A percentile compares a stretch with the other conserved stretches of the same genome.
Evolutionary conservation across 768 basidiomycete species (phyloP).

Genomic region (Solioccasus polychromus): DNA sequence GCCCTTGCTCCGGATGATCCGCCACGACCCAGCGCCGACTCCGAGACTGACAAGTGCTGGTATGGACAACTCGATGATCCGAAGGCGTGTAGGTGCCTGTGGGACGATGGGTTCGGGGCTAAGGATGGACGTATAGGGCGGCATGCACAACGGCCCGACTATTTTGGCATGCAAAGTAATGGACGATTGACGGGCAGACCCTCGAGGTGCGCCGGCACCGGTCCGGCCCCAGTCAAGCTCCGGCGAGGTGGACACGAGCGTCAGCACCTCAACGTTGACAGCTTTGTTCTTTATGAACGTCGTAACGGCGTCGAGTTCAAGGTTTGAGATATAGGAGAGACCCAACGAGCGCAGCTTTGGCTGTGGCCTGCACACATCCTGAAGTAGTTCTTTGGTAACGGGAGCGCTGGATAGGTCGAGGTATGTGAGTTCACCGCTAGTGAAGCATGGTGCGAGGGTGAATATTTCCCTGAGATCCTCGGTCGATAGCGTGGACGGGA

Average conservation of each 20-base stretch:
- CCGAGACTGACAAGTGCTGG: conserved; percentile 70
- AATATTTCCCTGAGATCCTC: conserved; percentile 69
- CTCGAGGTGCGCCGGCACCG: conserved; percentile 30
- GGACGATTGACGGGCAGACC: conserved; percentile 66
- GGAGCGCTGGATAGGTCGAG: conserved; percentile 88
- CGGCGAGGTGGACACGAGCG: conserved; percentile 72
- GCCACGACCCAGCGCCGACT: conserved; percentile 81
- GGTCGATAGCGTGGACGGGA: conserved; percentile 64
- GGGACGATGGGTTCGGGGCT: conserved; percentile 28
- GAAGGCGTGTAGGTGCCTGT: conserved; percentile 63
- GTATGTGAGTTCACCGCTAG: conserved; percentile 70
- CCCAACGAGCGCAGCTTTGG: conserved; percentile 83
- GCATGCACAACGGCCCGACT: conserved; percentile 75
- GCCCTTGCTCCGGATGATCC: conserved; percentile 87
- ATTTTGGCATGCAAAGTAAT: conserved; percentile 73
- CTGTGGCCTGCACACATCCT: conserved; percentile 55
- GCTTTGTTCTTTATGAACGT: conserved; percentile 69
- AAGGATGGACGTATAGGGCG: conserved; percentile 69
- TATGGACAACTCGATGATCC: conserved; percentile 84
- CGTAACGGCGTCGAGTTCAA: conserved; percentile 63
- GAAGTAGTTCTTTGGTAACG: conserved; percentile 54
- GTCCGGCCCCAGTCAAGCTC: conserved; percentile 60
- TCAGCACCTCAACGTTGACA: conserved; percentile 79
- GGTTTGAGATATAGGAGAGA: conserved; percentile 76
- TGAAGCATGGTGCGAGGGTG: conserved; percentile 74